phyloP scores from a whole-genome alignment of 495 filamentous ascomycete genomes.

The Barbatosphaeria neglecta region DNA sequence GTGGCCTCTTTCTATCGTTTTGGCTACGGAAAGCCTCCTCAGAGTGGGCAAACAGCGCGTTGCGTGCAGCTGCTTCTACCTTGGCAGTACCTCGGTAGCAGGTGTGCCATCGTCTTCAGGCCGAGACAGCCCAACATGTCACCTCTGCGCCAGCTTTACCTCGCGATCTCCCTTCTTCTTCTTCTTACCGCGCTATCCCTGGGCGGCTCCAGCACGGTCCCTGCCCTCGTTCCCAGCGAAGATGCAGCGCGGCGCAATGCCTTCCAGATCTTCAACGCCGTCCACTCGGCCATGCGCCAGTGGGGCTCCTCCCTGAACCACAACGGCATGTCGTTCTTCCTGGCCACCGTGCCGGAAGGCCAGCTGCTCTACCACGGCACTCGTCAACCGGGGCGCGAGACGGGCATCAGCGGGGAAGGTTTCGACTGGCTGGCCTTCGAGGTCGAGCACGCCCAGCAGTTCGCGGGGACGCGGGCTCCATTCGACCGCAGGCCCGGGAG shows the following conservation, averaged over 20 bases:
- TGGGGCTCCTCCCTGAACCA: constrained; percentile 59
- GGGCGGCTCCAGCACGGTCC: background rate
- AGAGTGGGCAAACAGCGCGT: no score
- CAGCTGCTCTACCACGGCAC: constrained; percentile 55
- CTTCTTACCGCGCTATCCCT: background rate
- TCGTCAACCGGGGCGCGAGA: constrained; percentile 20
- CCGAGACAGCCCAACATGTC: no score
- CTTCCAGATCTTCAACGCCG: constrained; percentile 53
- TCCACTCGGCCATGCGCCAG: constrained; percentile 57
- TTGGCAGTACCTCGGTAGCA: no score
- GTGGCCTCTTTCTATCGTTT: no score
- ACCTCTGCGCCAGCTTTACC: no score
- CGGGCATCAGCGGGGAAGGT: constrained; percentile 15
- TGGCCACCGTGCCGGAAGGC: constrained; percentile 43
- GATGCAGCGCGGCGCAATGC: constrained; percentile 32
- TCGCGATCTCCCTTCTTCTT: background rate
- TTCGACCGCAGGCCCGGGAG: background rate
- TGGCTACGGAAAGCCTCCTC: no score
- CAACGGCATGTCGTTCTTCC: constrained; percentile 57
- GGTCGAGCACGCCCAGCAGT: constrained; percentile 53
- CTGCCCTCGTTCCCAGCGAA: constrained; percentile 10
- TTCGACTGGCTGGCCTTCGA: constrained; percentile 61
- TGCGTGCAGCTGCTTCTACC: no score
- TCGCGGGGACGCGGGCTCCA: constrained; percentile 21
- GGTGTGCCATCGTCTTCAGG: no score